A percentile compares a stretch with the other conserved stretches of the same genome.
Evolutionary conservation across 2,329 filamentous ascomycete genomes (phyloP).

Genomic region (Ramichloridium luteum): DNA sequence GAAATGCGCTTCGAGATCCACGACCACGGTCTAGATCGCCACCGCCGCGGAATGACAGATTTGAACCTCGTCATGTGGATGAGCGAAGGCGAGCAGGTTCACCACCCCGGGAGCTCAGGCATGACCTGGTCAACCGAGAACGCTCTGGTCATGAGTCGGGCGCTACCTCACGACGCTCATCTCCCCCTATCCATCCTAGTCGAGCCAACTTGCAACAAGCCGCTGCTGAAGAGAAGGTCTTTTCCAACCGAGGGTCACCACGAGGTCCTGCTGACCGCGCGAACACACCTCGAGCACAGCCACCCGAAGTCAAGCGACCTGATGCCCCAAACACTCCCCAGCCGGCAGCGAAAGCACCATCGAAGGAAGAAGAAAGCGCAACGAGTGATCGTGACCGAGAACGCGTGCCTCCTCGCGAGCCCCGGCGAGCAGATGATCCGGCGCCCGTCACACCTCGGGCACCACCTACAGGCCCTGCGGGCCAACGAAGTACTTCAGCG

Average conservation of each 20-base stretch:
- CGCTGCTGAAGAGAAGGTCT: conserved; percentile 21
- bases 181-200: conserved; percentile 46
- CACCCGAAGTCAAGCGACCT: conserved; percentile 5
- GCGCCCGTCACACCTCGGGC: conserved; percentile 8
- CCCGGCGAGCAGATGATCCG: conserved; percentile 1
- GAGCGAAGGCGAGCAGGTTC: conserved; percentile 44
- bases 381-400: neutral
- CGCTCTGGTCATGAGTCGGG: conserved; percentile 43
- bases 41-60: conserved; percentile 37
- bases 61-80: conserved; percentile 36
- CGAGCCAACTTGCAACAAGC: conserved; percentile 29
- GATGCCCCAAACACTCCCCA: neutral
- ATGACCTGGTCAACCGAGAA: conserved; percentile 31
- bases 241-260: conserved; percentile 13
- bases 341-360: neutral
- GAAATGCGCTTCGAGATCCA: conserved; percentile 26
- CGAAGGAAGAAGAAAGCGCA: neutral
- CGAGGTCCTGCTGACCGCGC: too few relatives aligned
- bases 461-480: conserved; percentile 20
- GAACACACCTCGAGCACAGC: conserved; percentile 3
- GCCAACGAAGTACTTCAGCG: conserved; percentile 9
- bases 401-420: conserved; percentile 1
- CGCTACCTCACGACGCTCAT: conserved; percentile 48
- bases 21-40: conserved; percentile 43
- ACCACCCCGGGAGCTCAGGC: conserved; percentile 26